Evolutionary conservation across 2,329 filamentous ascomycete species (phyloP).

Genomic region (Botrytis aclada): DNA sequence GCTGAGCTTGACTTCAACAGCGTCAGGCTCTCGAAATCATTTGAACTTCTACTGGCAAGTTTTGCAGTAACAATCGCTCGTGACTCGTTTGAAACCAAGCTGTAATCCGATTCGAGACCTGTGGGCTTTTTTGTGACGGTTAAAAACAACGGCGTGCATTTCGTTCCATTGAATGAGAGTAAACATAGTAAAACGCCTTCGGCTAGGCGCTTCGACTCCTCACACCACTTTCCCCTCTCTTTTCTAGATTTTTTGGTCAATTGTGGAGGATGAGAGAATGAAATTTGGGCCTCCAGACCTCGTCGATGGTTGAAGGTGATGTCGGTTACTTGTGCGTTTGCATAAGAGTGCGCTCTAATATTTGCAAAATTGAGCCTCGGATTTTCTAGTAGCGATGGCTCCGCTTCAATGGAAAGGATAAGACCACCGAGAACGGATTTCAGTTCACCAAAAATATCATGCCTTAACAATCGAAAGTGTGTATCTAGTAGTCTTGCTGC

Average conservation of each 20-base stretch:
- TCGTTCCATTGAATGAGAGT: neutral
- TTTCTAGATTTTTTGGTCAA: neutral
- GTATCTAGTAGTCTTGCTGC: neutral
- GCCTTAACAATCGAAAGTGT: conserved; percentile 35
- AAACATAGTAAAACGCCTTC: neutral
- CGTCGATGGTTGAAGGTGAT: neutral
- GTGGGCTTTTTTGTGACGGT: neutral
- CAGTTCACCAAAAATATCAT: conserved; percentile 34
- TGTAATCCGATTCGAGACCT: neutral
- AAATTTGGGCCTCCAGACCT: neutral
- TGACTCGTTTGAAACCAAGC: neutral
- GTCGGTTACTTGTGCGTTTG: neutral
- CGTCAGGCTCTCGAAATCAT: neutral
- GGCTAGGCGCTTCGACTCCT: neutral
- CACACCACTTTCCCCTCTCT: neutral
- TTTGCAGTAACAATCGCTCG: neutral
- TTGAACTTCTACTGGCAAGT: neutral
- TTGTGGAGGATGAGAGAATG: neutral
- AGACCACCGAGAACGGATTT: conserved; percentile 18
- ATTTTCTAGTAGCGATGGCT: conserved; percentile 24
- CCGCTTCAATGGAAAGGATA: conserved; percentile 27
- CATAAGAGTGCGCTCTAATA: neutral
- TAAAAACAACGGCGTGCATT: neutral
- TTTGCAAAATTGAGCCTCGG: conserved; percentile 24
- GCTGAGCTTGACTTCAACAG: neutral